A percentile compares a stretch with the other conserved stretches of the same genome.
Conservation (phyloP, 805 yeast species). For the Brettanomyces naardenensis region DNA sequence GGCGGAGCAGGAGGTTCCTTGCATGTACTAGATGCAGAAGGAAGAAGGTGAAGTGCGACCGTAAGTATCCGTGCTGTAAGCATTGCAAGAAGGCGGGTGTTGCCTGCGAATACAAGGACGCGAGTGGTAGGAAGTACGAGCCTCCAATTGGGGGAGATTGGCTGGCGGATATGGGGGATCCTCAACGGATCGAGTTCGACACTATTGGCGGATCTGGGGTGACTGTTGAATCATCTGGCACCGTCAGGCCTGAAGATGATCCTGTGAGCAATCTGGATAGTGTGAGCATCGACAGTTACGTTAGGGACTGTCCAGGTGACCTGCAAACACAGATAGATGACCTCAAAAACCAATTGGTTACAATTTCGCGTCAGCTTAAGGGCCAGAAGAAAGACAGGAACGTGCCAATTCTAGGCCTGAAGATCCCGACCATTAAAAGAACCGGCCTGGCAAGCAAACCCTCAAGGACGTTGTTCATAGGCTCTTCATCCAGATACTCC, state of each 20-base stretch:
- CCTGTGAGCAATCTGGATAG: constrained; percentile 7
- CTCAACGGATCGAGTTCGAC: no score
- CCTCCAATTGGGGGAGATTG: no score
- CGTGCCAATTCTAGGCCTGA: constrained; percentile 1
- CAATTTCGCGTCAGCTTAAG: not conserved
- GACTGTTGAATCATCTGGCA: no score
- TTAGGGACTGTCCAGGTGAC: no score
- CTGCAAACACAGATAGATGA: not conserved
- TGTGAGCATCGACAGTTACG: no score
- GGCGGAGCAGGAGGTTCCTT: constrained; percentile 40
- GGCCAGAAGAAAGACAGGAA: not conserved
- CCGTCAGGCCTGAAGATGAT: no score
- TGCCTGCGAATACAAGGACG: constrained; percentile 7
- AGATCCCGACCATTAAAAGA: not conserved
- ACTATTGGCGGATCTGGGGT: no score
- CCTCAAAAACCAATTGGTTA: not conserved
- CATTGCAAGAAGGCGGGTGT: constrained; percentile 19
- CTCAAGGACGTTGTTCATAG: not conserved
- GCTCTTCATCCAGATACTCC: not conserved
- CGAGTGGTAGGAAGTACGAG: no score
- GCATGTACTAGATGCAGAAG: constrained; percentile 25
- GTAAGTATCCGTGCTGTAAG: constrained; percentile 20
- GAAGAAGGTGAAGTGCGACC: constrained; percentile 26
- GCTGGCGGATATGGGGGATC: no score
- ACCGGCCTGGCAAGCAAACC: not conserved